Evolutionary conservation across 176 grass and related monocot genomes (phyloP).

Genomic region (Juncus inflexus): DNA sequence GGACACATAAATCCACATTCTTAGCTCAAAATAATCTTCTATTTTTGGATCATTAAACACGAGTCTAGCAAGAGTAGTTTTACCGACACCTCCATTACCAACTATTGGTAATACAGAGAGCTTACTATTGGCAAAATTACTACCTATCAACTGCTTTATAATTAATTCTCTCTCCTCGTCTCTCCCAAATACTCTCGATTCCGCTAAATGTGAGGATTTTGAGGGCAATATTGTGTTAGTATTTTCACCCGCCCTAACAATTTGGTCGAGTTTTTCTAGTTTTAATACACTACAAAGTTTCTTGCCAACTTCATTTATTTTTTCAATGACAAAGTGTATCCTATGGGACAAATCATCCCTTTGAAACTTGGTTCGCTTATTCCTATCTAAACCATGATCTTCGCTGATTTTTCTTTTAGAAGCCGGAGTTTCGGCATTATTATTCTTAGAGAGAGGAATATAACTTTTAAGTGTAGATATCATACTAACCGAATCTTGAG

Average conservation of each 20-base stretch:
- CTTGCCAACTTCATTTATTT: not conserved
- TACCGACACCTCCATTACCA: constrained; percentile 37
- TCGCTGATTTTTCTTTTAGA: not conserved
- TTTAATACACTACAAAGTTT: constrained; percentile 7
- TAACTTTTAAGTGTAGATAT: not conserved
- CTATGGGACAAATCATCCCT: not conserved
- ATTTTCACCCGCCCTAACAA: too few relatives aligned
- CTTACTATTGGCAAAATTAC: not conserved
- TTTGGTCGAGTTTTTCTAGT: too few relatives aligned
- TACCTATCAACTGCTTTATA: constrained; percentile 15
- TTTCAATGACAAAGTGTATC: constrained; percentile 1
- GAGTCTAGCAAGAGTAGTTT: constrained; percentile 27
- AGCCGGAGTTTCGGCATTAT: not conserved
- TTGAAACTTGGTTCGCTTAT: constrained; percentile 3
- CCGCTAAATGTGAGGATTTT: constrained; percentile 26
- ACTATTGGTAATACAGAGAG: constrained; percentile 20
- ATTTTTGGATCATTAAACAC: constrained; percentile 21
- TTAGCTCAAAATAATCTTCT: constrained; percentile 17
- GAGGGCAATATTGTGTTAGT: too few relatives aligned
- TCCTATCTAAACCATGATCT: constrained; percentile 10
- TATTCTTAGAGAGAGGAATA: not conserved
- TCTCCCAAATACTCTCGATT: constrained; percentile 21
- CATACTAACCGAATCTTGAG: too few relatives aligned
- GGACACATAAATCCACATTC: constrained; percentile 28
- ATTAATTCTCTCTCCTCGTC: constrained; percentile 23